These are phyloP conservation scores for Scheffersomyces stambukii DNA, from an alignment of 1,139 yeast genomes.

Conservation along the genomic window DNA sequence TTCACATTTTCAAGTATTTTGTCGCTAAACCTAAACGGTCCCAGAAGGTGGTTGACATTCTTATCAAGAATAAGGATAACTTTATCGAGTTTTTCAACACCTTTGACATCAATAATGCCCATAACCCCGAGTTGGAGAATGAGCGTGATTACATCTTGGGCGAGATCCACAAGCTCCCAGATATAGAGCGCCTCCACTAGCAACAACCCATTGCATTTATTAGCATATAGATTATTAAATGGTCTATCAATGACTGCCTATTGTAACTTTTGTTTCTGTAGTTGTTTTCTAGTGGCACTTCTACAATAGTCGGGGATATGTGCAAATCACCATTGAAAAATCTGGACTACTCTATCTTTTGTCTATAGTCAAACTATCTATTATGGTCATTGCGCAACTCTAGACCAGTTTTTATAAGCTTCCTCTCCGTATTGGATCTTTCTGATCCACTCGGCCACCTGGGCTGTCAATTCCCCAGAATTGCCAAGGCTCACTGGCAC, in stretches of 20 bases:
- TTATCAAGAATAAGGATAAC: slow-evolving; percentile 77
- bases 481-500: slow-evolving; percentile 80
- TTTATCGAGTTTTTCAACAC: slow-evolving; percentile 64
- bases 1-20: slow-evolving; percentile 87
- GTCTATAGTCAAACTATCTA: too few species aligned
- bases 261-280: too few species aligned
- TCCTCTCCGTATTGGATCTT: slow-evolving; percentile 86
- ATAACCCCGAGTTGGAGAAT: slow-evolving; percentile 66
- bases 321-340: too few species aligned
- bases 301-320: too few species aligned
- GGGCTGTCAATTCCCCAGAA: slow-evolving; percentile 78
- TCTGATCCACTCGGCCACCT: slow-evolving; percentile 80
- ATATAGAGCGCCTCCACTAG: too few species aligned
- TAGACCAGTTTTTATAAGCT: slow-evolving; percentile 60
- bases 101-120: slow-evolving; percentile 60
- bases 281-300: too few species aligned
- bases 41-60: slow-evolving; percentile 72
- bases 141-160: slow-evolving; percentile 79
- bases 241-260: slow-evolving; percentile 2
- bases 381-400: slow-evolving; percentile 31
- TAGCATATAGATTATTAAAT: neutral
- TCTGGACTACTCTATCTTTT: too few species aligned
- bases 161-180: slow-evolving; percentile 69
- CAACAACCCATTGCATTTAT: too few species aligned
- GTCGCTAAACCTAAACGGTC: slow-evolving; percentile 93